A percentile compares a stretch with the other conserved stretches of the same genome.
Conservation (phyloP, 2,329 filamentous ascomycete genomes). For the Venturia oleaginea region DNA sequence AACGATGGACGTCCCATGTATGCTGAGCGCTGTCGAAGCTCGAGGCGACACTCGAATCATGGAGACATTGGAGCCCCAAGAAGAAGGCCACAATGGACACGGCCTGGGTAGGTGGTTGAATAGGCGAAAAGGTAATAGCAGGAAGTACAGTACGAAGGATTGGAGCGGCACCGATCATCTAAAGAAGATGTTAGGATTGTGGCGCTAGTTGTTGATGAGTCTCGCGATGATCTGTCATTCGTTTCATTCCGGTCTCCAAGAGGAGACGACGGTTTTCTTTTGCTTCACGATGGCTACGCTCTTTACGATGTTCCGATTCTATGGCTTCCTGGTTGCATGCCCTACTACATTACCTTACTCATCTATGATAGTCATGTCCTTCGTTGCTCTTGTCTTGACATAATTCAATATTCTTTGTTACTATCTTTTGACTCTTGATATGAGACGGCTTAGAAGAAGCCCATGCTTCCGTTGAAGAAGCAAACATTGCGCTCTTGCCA, state of each 20-base stretch:
- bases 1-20: conserved; percentile 15
- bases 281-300: conserved; percentile 3
- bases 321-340: background rate
- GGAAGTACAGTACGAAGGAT: background rate
- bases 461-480: too few relatives aligned
- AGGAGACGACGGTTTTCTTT: conserved; percentile 6
- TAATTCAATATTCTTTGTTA: background rate
- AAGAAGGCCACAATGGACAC: background rate
- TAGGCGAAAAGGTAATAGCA: conserved; percentile 3
- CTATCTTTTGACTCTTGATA: background rate
- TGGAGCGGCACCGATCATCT: conserved; percentile 9
- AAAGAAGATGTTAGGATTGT: background rate
- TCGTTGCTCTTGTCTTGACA: background rate
- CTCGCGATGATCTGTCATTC: background rate
- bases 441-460: background rate
- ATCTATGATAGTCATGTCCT: background rate
- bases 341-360: background rate
- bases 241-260: conserved; percentile 2
- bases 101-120: conserved; percentile 8
- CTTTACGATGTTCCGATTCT: conserved; percentile 2
- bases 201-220: background rate
- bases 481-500: too few relatives aligned
- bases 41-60: conserved; percentile 3
- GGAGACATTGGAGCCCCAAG: conserved; percentile 13
- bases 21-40: conserved; percentile 9